Evolutionary conservation across 345 rosid genomes (phyloP).

Genomic region (Sisymbrium irio): DNA sequence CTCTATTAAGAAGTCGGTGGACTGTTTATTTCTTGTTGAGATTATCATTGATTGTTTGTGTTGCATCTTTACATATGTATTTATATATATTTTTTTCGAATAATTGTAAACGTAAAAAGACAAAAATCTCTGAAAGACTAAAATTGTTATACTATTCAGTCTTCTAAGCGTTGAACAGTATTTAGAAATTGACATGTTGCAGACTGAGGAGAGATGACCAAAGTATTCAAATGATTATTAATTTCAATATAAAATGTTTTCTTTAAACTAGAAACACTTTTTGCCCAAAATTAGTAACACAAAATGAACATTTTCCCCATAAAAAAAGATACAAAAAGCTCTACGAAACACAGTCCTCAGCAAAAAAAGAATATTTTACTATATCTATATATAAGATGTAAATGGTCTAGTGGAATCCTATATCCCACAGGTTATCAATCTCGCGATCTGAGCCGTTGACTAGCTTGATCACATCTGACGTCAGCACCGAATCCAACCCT

Average conservation of each 20-base stretch:
- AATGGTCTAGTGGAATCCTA: not conserved
- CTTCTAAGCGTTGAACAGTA: not conserved
- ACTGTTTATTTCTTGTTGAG: not conserved
- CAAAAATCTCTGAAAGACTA: not conserved
- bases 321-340: not conserved
- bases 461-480: constrained; percentile 58
- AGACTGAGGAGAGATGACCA: not conserved
- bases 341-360: not conserved
- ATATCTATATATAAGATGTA: not conserved
- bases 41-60: no score
- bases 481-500: constrained; percentile 75
- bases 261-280: not conserved
- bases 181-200: not conserved
- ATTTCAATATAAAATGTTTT: not conserved
- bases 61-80: no score
- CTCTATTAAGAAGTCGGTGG: no score
- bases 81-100: not conserved
- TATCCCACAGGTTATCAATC: not conserved
- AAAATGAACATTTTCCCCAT: not conserved
- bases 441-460: constrained; percentile 47
- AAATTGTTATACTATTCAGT: not conserved
- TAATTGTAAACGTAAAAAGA: not conserved
- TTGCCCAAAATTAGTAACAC: no score
- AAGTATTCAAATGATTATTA: not conserved
- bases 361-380: not conserved